These are phyloP conservation scores for Aureobasidium pullulans DNA, from an alignment of 2,329 filamentous ascomycete species.

Conservation along the genomic window DNA sequence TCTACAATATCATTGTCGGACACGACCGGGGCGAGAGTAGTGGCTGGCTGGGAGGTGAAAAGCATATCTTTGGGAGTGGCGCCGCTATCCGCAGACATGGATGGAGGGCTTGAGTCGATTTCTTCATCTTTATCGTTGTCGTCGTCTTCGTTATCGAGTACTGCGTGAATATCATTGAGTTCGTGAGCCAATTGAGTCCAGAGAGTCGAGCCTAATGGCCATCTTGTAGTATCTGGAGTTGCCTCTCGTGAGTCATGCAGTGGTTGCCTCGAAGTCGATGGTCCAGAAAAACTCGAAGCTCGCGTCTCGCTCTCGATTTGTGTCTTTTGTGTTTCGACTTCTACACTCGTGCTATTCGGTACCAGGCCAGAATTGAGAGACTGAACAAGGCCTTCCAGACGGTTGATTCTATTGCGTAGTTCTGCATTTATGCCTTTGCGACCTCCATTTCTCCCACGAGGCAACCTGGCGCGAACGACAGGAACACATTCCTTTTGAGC, in stretches of 20 bases:
- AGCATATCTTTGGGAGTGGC: background rate
- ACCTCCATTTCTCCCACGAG: constrained; percentile 10
- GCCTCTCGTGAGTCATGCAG: background rate
- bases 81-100: background rate
- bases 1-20: background rate
- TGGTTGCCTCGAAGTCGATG: background rate
- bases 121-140: background rate
- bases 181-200: constrained; percentile 7
- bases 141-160: constrained; percentile 9
- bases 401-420: constrained; percentile 8
- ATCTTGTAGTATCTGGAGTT: background rate
- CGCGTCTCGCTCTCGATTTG: background rate
- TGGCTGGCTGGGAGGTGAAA: background rate
- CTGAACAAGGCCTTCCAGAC: constrained; percentile 10
- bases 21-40: background rate
- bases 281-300: background rate
- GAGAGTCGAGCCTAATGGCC: constrained; percentile 3
- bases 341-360: background rate
- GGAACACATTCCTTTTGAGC: constrained; percentile 8
- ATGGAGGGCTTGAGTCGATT: background rate
- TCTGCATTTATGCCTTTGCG: constrained; percentile 7
- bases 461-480: constrained; percentile 9
- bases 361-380: constrained; percentile 5
- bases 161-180: constrained; percentile 5
- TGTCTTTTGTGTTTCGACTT: background rate